Percentiles rank a stretch among this genome's conserved stretches.
phyloP scores from a whole-genome alignment of 495 filamentous ascomycete species.

The Xylaria telfairii region DNA sequence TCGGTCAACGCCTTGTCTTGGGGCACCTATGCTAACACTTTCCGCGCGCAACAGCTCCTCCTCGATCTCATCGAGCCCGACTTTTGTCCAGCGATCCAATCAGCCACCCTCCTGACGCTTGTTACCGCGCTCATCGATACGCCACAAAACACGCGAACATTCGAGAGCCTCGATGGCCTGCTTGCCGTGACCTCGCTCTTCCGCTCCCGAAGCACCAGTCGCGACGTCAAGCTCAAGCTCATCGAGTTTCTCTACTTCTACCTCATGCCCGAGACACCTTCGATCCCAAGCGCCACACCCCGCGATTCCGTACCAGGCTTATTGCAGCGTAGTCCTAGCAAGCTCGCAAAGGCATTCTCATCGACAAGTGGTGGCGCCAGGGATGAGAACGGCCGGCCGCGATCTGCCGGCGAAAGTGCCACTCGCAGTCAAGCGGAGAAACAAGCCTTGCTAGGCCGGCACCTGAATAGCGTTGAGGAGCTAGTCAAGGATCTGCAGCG shows the following conservation, averaged over 20 bases:
- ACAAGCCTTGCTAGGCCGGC: constrained; percentile 77
- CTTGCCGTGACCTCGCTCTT: constrained; percentile 93
- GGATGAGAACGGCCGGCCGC: constrained; percentile 47
- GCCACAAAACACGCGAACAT: constrained; percentile 85
- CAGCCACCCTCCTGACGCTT: constrained; percentile 83
- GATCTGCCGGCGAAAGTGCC: constrained; percentile 45
- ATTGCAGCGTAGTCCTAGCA: constrained; percentile 74
- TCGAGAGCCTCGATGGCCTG: constrained; percentile 91
- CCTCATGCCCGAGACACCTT: constrained; percentile 87
- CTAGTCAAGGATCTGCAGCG: constrained; percentile 88
- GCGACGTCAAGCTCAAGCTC: constrained; percentile 89
- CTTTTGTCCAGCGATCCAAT: constrained; percentile 91
- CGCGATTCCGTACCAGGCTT: constrained; percentile 46
- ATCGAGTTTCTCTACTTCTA: constrained; percentile 98
- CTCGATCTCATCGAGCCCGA: constrained; percentile 93
- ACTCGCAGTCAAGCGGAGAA: constrained; percentile 86
- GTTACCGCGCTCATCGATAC: constrained; percentile 85
- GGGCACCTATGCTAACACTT: constrained; percentile 10
- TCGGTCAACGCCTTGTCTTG: not conserved
- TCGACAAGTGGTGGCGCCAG: constrained; percentile 39
- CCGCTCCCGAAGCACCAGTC: constrained; percentile 78
- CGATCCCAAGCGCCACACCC: constrained; percentile 52
- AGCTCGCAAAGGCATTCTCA: constrained; percentile 61
- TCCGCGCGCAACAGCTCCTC: constrained; percentile 62
- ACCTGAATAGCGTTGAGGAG: constrained; percentile 89